Conservation (phyloP, 805 yeast genomes). For the Cyberlindnera nakhonratchasimensis region DNA sequence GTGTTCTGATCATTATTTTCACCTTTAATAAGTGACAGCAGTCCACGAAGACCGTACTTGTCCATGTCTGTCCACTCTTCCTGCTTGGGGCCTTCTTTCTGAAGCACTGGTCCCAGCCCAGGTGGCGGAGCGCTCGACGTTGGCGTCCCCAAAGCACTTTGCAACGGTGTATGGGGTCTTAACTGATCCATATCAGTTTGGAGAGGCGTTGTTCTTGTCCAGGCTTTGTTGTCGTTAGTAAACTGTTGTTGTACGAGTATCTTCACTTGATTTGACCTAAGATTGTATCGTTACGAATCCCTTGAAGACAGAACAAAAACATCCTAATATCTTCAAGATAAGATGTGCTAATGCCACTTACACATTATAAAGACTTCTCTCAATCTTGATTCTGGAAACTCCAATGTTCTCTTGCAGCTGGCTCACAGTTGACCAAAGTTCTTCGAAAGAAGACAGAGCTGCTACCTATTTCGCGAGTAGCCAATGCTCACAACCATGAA, state of each 20-base stretch:
- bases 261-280: too few relatives aligned
- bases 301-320: too few relatives aligned
- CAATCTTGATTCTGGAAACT: too few relatives aligned
- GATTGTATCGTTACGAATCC: too few relatives aligned
- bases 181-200: slow-evolving; percentile 1
- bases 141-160: slow-evolving; percentile 2
- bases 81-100: background rate
- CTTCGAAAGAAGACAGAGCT: too few relatives aligned
- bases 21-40: slow-evolving; percentile 55
- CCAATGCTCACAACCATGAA: too few relatives aligned
- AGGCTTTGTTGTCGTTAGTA: slow-evolving; percentile 1
- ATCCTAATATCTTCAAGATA: background rate
- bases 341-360: background rate
- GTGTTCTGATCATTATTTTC: slow-evolving; percentile 60
- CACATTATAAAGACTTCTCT: background rate
- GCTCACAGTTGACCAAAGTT: too few relatives aligned
- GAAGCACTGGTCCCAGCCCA: slow-evolving; percentile 3
- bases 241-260: background rate
- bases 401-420: too few relatives aligned
- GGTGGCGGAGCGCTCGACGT: slow-evolving; percentile 6
- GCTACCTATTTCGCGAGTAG: too few relatives aligned
- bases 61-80: slow-evolving; percentile 43
- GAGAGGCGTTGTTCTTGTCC: slow-evolving; percentile 2
- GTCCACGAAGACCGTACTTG: slow-evolving; percentile 65
- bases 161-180: slow-evolving; percentile 12